Percentiles rank a stretch among this genome's conserved stretches.
phyloP scores from a whole-genome alignment of 345 rosid species.

The Chamaenerion angustifolium region DNA sequence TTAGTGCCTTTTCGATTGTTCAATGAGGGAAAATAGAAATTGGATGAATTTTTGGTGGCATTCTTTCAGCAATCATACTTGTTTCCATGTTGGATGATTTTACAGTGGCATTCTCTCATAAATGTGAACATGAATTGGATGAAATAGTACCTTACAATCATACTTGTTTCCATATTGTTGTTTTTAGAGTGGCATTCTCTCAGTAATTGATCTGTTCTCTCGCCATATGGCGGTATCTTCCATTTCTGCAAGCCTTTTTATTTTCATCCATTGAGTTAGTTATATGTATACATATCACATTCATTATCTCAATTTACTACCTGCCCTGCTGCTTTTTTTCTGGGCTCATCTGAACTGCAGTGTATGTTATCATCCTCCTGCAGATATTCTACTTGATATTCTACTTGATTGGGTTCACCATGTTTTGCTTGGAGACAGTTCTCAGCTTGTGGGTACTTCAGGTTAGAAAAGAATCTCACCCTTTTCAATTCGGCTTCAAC shows the following conservation, averaged over 20 bases:
- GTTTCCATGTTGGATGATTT: too few species aligned
- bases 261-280: neutral
- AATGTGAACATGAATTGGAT: too few species aligned
- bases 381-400: conserved; percentile 99
- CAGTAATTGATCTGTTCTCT: conserved; percentile 80
- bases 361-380: conserved; percentile 9
- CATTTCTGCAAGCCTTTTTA: neutral
- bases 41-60: neutral
- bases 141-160: neutral
- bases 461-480: conserved; percentile 25
- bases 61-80: too few species aligned
- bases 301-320: too few species aligned
- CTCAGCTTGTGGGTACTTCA: conserved; percentile 97
- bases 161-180: neutral
- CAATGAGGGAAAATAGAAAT: neutral
- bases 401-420: conserved; percentile 72
- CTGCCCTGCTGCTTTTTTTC: neutral
- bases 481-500: neutral
- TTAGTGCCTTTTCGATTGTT: too few species aligned
- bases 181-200: conserved; percentile 71
- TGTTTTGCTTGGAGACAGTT: conserved; percentile 80
- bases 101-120: too few species aligned
- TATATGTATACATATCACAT: neutral
- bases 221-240: conserved; percentile 63
- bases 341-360: conserved; percentile 1